phyloP scores from a whole-genome alignment of 2,329 filamentous ascomycete species.

The Xylariomycetidae sp. region DNA sequence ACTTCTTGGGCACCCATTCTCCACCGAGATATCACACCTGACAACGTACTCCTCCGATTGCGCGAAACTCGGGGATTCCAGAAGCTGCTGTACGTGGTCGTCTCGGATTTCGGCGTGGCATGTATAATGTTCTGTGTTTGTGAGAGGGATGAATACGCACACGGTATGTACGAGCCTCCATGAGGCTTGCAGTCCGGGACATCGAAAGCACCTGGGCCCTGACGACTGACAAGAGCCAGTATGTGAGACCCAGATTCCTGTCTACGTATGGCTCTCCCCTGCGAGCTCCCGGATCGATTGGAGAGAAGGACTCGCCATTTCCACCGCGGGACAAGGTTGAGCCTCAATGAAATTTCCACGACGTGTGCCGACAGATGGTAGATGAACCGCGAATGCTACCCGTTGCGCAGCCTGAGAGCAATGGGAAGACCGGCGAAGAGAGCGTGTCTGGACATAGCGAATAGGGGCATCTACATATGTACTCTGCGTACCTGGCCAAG shows the following conservation, averaged over 20 bases:
- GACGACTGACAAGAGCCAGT: too few relatives aligned
- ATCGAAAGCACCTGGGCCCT: too few relatives aligned
- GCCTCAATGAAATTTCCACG: too few relatives aligned
- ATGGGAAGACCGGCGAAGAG: conserved; percentile 10
- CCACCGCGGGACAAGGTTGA: too few relatives aligned
- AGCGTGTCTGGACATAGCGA: conserved; percentile 6
- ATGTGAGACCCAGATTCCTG: too few relatives aligned
- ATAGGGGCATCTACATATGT: conserved; percentile 7
- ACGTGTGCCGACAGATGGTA: too few relatives aligned
- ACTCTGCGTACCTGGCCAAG: conserved; percentile 12
- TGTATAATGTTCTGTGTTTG: conserved; percentile 12
- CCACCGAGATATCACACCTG: conserved; percentile 18
- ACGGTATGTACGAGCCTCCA: too few relatives aligned
- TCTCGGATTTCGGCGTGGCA: conserved; percentile 14
- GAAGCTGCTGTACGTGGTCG: conserved; percentile 12
- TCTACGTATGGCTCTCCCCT: too few relatives aligned
- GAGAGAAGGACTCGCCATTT: too few relatives aligned
- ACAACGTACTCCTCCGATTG: conserved; percentile 16
- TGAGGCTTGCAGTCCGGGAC: too few relatives aligned
- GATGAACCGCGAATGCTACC: conserved; percentile 8
- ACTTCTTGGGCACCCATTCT: conserved; percentile 10
- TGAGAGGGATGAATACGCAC: conserved; percentile 10
- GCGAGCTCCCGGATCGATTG: too few relatives aligned
- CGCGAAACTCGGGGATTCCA: conserved; percentile 12
- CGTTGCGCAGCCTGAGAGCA: conserved; percentile 7